These are phyloP conservation scores for Lentinula boryana DNA, from an alignment of 768 basidiomycete genomes.

Conservation along the genomic window DNA sequence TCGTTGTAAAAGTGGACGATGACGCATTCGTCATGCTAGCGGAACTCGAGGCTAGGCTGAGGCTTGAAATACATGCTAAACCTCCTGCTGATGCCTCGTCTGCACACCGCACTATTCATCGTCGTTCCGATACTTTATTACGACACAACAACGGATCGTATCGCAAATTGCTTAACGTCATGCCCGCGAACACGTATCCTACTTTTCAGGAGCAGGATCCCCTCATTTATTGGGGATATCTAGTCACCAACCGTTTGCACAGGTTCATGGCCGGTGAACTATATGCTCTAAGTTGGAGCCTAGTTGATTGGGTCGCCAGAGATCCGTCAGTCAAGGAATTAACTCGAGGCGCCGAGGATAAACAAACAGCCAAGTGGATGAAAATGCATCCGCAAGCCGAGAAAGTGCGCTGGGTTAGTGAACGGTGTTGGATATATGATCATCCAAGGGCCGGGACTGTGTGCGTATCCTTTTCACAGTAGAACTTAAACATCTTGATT, in stretches of 20 bases:
- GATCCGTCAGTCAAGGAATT: conserved; percentile 62
- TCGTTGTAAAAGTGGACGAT: conserved; percentile 91
- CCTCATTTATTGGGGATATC: conserved; percentile 82
- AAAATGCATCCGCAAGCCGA: conserved; percentile 70
- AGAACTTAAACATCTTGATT: neutral
- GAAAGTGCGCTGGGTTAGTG: conserved; percentile 83
- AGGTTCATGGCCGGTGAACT: conserved; percentile 94
- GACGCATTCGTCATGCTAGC: conserved; percentile 94
- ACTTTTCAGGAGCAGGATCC: conserved; percentile 42
- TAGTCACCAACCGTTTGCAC: conserved; percentile 83
- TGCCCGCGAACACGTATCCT: neutral
- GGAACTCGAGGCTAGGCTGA: conserved; percentile 85
- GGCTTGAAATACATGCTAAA: conserved; percentile 61
- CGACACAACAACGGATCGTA: neutral
- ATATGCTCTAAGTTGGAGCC: conserved; percentile 84
- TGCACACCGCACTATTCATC: neutral
- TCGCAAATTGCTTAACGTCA: neutral
- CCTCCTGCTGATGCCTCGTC: conserved; percentile 11
- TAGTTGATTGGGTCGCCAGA: conserved; percentile 83
- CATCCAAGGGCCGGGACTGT: conserved; percentile 93
- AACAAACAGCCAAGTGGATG: conserved; percentile 93
- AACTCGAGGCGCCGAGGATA: conserved; percentile 85
- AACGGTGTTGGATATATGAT: conserved; percentile 97
- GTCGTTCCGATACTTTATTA: neutral
- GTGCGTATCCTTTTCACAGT: conserved; percentile 35